phyloP scores from a whole-genome alignment of 768 basidiomycete genomes.

The Stropharia rugosoannulata region DNA sequence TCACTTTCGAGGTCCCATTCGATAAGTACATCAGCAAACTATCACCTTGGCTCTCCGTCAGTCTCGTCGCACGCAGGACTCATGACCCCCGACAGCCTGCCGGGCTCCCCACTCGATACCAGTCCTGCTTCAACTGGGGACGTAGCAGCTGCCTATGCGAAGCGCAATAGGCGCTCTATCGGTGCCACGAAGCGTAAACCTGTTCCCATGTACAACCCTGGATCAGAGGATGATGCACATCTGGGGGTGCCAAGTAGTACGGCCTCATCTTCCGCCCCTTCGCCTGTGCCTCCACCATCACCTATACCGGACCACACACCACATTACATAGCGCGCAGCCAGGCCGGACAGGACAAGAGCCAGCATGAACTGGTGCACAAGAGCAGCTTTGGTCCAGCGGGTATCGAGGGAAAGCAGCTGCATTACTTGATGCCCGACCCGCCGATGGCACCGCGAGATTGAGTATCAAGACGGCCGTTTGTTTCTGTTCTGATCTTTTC shows the following conservation, averaged over 20 bases:
- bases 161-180: conserved; percentile 23
- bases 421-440: conserved; percentile 65
- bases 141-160: neutral
- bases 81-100: neutral
- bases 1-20: conserved; percentile 15
- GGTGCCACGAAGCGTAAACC: conserved; percentile 47
- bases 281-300: conserved; percentile 7
- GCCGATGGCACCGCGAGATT: conserved; percentile 31
- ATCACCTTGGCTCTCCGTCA: conserved; percentile 10
- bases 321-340: conserved; percentile 27
- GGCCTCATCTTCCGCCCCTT: conserved; percentile 13
- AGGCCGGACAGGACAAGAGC: conserved; percentile 13
- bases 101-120: neutral
- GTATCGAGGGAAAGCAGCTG: conserved; percentile 37
- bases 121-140: conserved; percentile 13
- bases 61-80: conserved; percentile 10
- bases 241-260: conserved; percentile 16
- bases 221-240: conserved; percentile 11
- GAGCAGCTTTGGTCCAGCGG: conserved; percentile 42
- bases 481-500: neutral
- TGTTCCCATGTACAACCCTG: conserved; percentile 50
- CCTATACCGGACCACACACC: conserved; percentile 8
- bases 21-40: conserved; percentile 10
- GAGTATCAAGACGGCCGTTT: neutral
- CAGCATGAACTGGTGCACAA: conserved; percentile 34